Percentiles rank a stretch among this genome's conserved stretches.
These are phyloP conservation scores for Saccharomyces pastorianus DNA, from an alignment of 1,139 yeast species.

Conservation along the genomic window DNA sequence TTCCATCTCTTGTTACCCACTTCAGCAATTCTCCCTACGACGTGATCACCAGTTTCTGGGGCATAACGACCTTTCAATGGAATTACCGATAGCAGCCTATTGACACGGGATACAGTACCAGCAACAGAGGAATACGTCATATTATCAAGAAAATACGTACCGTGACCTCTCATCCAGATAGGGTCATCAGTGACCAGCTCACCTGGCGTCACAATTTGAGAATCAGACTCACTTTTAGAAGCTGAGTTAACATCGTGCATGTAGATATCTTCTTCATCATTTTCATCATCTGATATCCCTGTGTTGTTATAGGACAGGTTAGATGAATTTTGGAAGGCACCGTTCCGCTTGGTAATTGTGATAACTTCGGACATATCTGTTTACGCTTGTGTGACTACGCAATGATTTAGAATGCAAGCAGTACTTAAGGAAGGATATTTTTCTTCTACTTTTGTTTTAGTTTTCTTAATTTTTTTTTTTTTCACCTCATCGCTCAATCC, in stretches of 20 bases:
- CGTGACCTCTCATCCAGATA: conserved; percentile 98
- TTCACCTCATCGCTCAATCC: conserved; percentile 1
- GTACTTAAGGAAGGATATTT: neutral
- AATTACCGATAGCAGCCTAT: conserved; percentile 73
- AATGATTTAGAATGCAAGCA: neutral
- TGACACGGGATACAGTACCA: conserved; percentile 80
- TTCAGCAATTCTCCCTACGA: conserved; percentile 88
- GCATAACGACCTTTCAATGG: conserved; percentile 81
- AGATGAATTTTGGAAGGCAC: conserved; percentile 21
- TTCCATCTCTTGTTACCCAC: conserved; percentile 94
- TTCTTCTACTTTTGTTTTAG: conserved; percentile 4
- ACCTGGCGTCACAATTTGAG: conserved; percentile 81
- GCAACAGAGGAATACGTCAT: conserved; percentile 86
- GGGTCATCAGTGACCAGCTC: conserved; percentile 93
- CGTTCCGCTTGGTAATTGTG: conserved; percentile 22
- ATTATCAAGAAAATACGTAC: conserved; percentile 68
- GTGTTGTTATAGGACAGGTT: conserved; percentile 11
- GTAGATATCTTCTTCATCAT: conserved; percentile 17
- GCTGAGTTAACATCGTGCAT: conserved; percentile 14
- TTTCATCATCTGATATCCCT: conserved; percentile 14
- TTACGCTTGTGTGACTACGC: neutral
- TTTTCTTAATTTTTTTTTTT: neutral
- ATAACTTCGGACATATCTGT: conserved; percentile 26
- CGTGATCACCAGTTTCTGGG: conserved; percentile 95
- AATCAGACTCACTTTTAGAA: conserved; percentile 21